Percentiles rank a stretch among this genome's conserved stretches.
phyloP scores from a whole-genome alignment of 1,284 basidiomycete species.

The Naganishia sp. region DNA sequence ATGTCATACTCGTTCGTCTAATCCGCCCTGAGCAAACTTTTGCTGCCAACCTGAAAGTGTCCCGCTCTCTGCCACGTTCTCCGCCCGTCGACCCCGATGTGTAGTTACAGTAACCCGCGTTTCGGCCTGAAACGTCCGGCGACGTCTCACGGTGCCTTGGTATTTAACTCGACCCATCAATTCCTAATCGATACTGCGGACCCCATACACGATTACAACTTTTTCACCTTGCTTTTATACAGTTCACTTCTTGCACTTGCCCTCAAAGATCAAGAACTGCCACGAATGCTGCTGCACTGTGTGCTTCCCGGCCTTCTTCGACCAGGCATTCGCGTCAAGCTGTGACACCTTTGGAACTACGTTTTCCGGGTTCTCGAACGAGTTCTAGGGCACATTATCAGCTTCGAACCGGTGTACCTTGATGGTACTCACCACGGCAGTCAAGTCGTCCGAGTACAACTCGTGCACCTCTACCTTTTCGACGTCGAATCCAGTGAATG shows the following conservation, averaged over 20 bases:
- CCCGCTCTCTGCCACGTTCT: too few species aligned
- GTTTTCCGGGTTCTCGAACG: slow-evolving; percentile 41
- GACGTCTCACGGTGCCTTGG: not conserved
- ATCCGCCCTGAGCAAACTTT: too few species aligned
- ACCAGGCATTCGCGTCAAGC: slow-evolving; percentile 37
- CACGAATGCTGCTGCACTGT: slow-evolving; percentile 47
- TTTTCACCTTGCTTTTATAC: not conserved
- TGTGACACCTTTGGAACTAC: slow-evolving; percentile 38
- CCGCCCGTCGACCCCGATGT: too few species aligned
- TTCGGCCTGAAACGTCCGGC: not conserved
- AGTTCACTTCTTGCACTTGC: slow-evolving; percentile 18
- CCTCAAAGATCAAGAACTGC: slow-evolving; percentile 44
- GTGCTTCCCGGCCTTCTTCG: slow-evolving; percentile 28
- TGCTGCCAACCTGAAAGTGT: too few species aligned
- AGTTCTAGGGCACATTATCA: slow-evolving; percentile 39
- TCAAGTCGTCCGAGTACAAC: slow-evolving; percentile 46
- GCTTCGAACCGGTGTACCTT: not conserved
- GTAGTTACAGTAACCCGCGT: not conserved
- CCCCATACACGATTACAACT: not conserved
- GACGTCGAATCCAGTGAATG: slow-evolving; percentile 40
- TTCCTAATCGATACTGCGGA: too few species aligned
- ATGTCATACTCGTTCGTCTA: too few species aligned
- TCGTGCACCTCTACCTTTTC: slow-evolving; percentile 41
- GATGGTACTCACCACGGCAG: slow-evolving; percentile 38
- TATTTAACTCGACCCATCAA: not conserved